phyloP scores from a whole-genome alignment of 1,139 yeast genomes.

The Hansenula lynferdii region DNA sequence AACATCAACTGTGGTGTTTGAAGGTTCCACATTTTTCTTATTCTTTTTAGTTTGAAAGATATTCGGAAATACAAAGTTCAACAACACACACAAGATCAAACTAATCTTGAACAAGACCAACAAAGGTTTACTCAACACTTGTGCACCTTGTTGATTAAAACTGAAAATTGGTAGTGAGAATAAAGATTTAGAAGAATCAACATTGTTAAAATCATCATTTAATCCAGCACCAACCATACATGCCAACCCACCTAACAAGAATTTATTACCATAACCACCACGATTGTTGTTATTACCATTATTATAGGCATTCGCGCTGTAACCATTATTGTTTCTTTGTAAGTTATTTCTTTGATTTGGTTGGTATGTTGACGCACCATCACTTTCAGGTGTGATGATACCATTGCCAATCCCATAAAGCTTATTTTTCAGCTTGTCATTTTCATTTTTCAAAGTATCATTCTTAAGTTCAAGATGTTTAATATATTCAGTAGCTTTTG shows the following conservation, averaged over 20 bases:
- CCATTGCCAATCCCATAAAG: conserved; percentile 8
- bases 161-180: conserved; percentile 28
- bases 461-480: conserved; percentile 75
- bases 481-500: conserved; percentile 89
- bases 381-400: conserved; percentile 16
- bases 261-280: conserved; percentile 19
- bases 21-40: conserved; percentile 5
- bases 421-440: conserved; percentile 39
- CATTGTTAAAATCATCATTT: conserved; percentile 23
- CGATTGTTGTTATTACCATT: conserved; percentile 8
- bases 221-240: conserved; percentile 29
- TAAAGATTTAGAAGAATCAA: conserved; percentile 22
- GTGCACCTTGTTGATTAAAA: conserved; percentile 23
- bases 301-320: conserved; percentile 1
- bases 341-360: background rate
- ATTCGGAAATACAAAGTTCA: conserved; percentile 23
- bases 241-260: conserved; percentile 29
- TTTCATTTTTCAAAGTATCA: conserved; percentile 49
- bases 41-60: conserved; percentile 13
- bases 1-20: background rate
- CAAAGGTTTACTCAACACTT: conserved; percentile 19
- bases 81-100: conserved; percentile 20
- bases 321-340: conserved; percentile 3
- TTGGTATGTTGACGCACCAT: conserved; percentile 13
- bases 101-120: conserved; percentile 13